Evolutionary conservation across 2,329 filamentous ascomycete genomes (phyloP).

Genomic region (Aspergillus unguis): DNA sequence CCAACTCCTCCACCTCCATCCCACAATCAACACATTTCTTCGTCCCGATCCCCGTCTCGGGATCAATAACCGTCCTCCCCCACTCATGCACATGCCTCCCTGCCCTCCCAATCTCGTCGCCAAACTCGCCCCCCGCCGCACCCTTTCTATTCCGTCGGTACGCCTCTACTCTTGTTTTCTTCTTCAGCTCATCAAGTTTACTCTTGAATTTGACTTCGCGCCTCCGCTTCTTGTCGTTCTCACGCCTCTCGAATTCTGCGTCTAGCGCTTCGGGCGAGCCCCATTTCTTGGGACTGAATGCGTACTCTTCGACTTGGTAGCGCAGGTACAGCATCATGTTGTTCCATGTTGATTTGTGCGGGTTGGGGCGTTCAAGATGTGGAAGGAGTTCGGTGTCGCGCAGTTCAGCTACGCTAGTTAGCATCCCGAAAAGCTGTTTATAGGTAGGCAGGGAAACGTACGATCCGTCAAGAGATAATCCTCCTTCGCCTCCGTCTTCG

Average conservation of each 20-base stretch:
- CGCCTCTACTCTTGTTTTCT: constrained; percentile 85
- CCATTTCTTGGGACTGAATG: constrained; percentile 80
- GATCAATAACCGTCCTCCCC: constrained; percentile 57
- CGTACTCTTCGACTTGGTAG: constrained; percentile 92
- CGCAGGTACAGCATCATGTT: constrained; percentile 98
- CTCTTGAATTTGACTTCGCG: constrained; percentile 91
- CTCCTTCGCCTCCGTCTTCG: constrained; percentile 93
- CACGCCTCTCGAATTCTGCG: constrained; percentile 78
- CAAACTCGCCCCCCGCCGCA: constrained; percentile 58
- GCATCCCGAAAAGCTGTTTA: too few species aligned
- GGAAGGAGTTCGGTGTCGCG: constrained; percentile 82
- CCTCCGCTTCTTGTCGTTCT: constrained; percentile 73
- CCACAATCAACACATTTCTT: constrained; percentile 70
- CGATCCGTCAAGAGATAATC: constrained; percentile 93
- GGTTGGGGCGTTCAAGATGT: constrained; percentile 84
- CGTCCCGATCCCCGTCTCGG: constrained; percentile 57
- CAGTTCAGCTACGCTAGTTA: constrained; percentile 65
- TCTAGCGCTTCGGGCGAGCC: constrained; percentile 81
- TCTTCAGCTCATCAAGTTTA: constrained; percentile 86
- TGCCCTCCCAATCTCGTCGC: constrained; percentile 66
- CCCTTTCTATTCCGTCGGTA: constrained; percentile 68
- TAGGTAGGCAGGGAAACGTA: constrained; percentile 45
- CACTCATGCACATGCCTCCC: constrained; percentile 88
- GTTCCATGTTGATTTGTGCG: constrained; percentile 93
- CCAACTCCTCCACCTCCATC: constrained; percentile 65